Evolutionary conservation across 257 asterid genomes (phyloP).

Genomic region (Verbena officinalis): DNA sequence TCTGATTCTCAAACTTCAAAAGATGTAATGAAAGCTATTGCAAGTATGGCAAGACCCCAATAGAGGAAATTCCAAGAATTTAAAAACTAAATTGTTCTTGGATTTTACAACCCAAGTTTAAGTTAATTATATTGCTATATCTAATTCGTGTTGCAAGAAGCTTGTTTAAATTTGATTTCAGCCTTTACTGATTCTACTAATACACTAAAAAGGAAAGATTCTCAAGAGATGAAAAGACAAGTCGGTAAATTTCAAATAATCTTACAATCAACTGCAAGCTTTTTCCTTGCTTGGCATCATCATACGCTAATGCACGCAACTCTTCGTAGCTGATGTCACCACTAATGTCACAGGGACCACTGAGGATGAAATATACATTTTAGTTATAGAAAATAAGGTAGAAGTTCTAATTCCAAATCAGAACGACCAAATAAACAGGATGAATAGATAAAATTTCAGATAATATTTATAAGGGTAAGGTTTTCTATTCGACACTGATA

Average conservation of each 20-base stretch:
- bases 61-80: background rate
- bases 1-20: constrained; percentile 5
- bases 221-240: constrained; percentile 23
- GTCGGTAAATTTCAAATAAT: constrained; percentile 21
- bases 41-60: constrained; percentile 22
- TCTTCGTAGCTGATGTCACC: constrained; percentile 93
- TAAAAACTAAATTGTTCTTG: too few relatives aligned
- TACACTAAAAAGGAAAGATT: background rate
- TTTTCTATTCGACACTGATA: background rate
- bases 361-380: constrained; percentile 38
- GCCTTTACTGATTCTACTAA: constrained; percentile 1
- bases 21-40: constrained; percentile 18
- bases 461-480: constrained; percentile 2
- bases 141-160: background rate
- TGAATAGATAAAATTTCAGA: constrained; percentile 1
- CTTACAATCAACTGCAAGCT: constrained; percentile 79
- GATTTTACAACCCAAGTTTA: background rate
- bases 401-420: constrained; percentile 16
- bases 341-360: constrained; percentile 86
- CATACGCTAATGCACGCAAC: constrained; percentile 85
- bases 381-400: constrained; percentile 18
- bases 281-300: constrained; percentile 74
- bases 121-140: too few relatives aligned
- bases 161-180: background rate
- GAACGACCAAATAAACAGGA: constrained; percentile 17